Conservation (phyloP, 2,329 filamentous ascomycete species). For the Penicillium sp. region DNA sequence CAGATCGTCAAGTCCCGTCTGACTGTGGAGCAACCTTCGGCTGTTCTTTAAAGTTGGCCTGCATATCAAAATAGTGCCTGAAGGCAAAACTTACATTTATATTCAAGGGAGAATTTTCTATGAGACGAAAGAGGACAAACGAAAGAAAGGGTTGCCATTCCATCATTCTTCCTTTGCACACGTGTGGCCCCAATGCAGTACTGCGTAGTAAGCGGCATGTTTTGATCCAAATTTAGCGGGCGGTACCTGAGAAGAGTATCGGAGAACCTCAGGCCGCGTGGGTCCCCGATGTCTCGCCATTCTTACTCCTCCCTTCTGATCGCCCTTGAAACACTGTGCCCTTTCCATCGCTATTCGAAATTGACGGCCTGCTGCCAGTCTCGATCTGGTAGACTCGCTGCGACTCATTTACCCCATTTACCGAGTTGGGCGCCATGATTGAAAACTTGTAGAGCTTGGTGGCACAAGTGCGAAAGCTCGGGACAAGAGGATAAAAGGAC, state of each 20-base stretch:
- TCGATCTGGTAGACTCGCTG: not conserved
- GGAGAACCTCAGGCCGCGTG: constrained; percentile 17
- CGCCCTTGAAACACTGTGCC: constrained; percentile 6
- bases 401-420: not conserved
- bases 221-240: constrained; percentile 24
- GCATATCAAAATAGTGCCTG: constrained; percentile 3
- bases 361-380: not conserved
- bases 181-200: not conserved
- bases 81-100: not conserved
- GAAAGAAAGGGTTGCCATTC: not conserved
- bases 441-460: constrained; percentile 32
- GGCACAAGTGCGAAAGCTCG: constrained; percentile 30
- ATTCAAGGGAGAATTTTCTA: not conserved
- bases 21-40: not conserved
- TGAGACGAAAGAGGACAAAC: not conserved
- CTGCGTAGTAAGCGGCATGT: constrained; percentile 8
- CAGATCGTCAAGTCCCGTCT: constrained; percentile 2
- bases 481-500: constrained; percentile 39
- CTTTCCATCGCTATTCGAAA: constrained; percentile 15
- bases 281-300: constrained; percentile 14
- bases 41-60: constrained; percentile 4
- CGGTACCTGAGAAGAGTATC: constrained; percentile 23
- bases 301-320: not conserved
- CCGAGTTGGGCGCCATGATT: constrained; percentile 33
- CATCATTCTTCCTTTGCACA: not conserved